Evolutionary conservation across 805 yeast species (phyloP), one percentile per base, ranked within the genome.

Genomic region (Scheffersomyces amazonensis): DNA sequence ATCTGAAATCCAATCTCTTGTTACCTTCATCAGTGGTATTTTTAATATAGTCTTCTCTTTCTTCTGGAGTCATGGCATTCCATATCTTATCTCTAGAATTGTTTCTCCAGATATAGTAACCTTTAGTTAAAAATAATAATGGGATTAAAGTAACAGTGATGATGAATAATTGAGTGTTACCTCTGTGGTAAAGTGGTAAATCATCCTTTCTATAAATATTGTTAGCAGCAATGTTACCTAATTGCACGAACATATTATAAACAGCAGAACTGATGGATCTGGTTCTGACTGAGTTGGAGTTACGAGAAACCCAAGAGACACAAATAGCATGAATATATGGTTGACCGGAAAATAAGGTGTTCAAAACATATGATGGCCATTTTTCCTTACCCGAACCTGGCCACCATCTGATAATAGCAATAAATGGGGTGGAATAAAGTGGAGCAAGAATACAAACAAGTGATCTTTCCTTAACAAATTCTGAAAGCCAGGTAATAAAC

Each of bases 191-290:
- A 23, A 69, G 50, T 1, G 90, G 90, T 30, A 62, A 62, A 51
- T 83, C 90, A 31, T 69, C 72, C 1, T 54, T 53, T 34, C 81
- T 57, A 56, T 83, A 83, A 5, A 83, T 69, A 48, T 81, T 76
- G 6, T 80, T 62, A 2, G 78, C 62, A 8, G 75, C 61, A 34
- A 83, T 78, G 15, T 65, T 56, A 1, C 80, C 83, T 0, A 77
- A 64, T 52, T 83, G 89, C 1, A 76, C 77, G 53, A 70, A 73
- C 69, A 81, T 80, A 49, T 82, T 83, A 51, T 76, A 81, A 33
- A 83, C 40, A 0, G 88, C 80, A 0, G 87, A 77, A 11, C 83
- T 71, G 4, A 83, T 79, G 0, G 88, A 76, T 47, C 90, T 64
- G 2, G 78, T 63, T n/a, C 81, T 60, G 19, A 83, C 83, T 1